Conservation (phyloP, 75 land plant genomes). For the Cryptomeria japonica region DNA sequence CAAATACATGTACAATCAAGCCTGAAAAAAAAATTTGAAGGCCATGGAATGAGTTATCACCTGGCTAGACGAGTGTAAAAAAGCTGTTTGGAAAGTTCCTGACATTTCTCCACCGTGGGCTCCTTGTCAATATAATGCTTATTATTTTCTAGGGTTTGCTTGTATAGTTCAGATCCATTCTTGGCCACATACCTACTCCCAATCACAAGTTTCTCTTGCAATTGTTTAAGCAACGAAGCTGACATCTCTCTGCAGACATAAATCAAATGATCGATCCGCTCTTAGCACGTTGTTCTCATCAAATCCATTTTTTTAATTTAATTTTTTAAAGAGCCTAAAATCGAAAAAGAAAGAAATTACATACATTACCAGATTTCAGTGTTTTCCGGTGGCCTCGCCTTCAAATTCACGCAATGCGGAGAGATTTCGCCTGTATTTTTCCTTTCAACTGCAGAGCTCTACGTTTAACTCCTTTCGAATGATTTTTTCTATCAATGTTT, state of each 20-base stretch:
- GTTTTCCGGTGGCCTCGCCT: not conserved
- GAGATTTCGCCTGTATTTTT: not conserved
- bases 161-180: conserved; percentile 35
- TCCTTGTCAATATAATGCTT: conserved; percentile 43
- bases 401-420: not conserved
- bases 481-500: no score
- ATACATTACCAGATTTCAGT: not conserved
- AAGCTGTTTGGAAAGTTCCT: conserved; percentile 48
- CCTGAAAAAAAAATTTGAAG: not conserved
- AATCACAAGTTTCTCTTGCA: conserved; percentile 19
- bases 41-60: not conserved
- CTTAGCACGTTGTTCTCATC: not conserved
- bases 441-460: not conserved
- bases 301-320: not conserved
- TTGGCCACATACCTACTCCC: conserved; percentile 25
- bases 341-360: not conserved
- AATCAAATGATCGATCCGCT: conserved; percentile 5
- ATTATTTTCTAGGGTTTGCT: conserved; percentile 45
- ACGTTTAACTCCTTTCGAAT: no score
- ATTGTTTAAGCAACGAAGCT: conserved; percentile 35
- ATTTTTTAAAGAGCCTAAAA: not conserved
- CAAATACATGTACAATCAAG: not conserved
- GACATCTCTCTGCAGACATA: conserved; percentile 1
- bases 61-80: conserved; percentile 53
- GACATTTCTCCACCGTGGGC: conserved; percentile 47